Percentiles rank a stretch among this genome's conserved stretches.
Conservation (phyloP, 139 green algal species). For the Diplosphaera chodatii region DNA sequence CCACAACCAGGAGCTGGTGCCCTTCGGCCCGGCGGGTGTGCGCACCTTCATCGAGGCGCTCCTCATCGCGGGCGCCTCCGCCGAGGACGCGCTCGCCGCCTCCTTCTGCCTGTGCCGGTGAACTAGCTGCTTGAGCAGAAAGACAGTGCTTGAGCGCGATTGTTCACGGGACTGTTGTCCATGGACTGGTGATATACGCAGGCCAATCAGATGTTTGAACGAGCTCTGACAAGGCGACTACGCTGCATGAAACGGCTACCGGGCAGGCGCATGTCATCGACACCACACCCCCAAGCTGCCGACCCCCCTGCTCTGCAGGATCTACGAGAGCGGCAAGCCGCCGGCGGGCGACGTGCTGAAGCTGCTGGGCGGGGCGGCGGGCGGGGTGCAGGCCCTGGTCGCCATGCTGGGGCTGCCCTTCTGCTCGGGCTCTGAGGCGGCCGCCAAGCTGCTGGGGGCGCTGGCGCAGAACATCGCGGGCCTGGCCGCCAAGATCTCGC, state of each 20-base stretch:
- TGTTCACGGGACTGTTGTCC: too few relatives aligned
- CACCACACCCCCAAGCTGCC: too few relatives aligned
- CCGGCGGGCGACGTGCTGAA: background rate
- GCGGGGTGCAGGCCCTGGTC: background rate
- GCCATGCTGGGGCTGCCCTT: background rate
- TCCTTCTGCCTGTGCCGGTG: background rate
- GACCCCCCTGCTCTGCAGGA: background rate
- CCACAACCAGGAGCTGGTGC: conserved; percentile 1
- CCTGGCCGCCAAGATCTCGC: background rate
- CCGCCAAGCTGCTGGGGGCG: background rate
- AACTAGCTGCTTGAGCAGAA: too few relatives aligned
- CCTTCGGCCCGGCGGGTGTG: background rate
- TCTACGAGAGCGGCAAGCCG: background rate
- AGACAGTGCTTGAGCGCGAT: too few relatives aligned
- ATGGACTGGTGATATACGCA: too few relatives aligned
- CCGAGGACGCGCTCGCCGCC: background rate
- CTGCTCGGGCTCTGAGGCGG: background rate
- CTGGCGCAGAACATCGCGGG: background rate
- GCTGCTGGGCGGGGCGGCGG: background rate
- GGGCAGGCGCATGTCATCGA: too few relatives aligned
- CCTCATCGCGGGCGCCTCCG: background rate
- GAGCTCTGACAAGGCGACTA: too few relatives aligned
- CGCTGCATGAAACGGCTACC: too few relatives aligned
- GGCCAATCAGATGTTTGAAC: too few relatives aligned
- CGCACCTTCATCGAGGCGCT: conserved; percentile 1